Evolutionary conservation across 176 grass and related monocot genomes (phyloP).

Genomic region (Paspalum notatum): DNA sequence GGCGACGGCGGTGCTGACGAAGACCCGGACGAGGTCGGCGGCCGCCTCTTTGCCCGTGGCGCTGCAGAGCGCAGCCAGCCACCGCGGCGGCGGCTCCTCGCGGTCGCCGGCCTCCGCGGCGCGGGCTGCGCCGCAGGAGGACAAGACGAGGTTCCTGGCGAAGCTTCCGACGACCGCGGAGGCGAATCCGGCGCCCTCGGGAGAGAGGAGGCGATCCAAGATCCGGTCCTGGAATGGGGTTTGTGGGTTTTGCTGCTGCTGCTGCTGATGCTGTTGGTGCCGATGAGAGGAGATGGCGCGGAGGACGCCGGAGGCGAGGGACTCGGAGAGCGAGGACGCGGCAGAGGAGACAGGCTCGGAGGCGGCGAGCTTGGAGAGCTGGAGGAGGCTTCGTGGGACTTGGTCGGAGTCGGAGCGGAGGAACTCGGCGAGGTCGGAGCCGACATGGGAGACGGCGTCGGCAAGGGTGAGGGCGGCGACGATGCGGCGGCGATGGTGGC

Average conservation of each 20-base stretch:
- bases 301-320: slow-evolving; percentile 40
- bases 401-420: slow-evolving; percentile 73
- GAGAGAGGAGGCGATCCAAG: slow-evolving; percentile 73
- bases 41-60: slow-evolving; percentile 67
- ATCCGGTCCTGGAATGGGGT: slow-evolving; percentile 57
- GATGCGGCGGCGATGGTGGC: slow-evolving; percentile 46
- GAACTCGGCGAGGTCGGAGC: slow-evolving; percentile 67
- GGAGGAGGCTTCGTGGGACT: slow-evolving; percentile 63
- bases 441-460: slow-evolving; percentile 49
- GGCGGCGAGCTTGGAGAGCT: slow-evolving; percentile 77
- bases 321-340: slow-evolving; percentile 43
- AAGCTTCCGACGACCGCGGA: slow-evolving; percentile 75
- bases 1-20: slow-evolving; percentile 69
- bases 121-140: slow-evolving; percentile 40
- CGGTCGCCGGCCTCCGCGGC: not conserved
- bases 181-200: slow-evolving; percentile 64
- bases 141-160: slow-evolving; percentile 64
- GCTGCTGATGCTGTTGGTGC: slow-evolving; percentile 12
- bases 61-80: slow-evolving; percentile 62
- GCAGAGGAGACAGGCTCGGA: slow-evolving; percentile 41
- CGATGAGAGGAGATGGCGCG: slow-evolving; percentile 36
- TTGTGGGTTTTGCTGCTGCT: slow-evolving; percentile 8
- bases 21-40: slow-evolving; percentile 67
- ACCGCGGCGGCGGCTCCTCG: slow-evolving; percentile 40
- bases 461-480: slow-evolving; percentile 58